A percentile compares a stretch with the other conserved stretches of the same genome.
Conservation (phyloP, 768 basidiomycete species). For the Kwoniella sp. region DNA sequence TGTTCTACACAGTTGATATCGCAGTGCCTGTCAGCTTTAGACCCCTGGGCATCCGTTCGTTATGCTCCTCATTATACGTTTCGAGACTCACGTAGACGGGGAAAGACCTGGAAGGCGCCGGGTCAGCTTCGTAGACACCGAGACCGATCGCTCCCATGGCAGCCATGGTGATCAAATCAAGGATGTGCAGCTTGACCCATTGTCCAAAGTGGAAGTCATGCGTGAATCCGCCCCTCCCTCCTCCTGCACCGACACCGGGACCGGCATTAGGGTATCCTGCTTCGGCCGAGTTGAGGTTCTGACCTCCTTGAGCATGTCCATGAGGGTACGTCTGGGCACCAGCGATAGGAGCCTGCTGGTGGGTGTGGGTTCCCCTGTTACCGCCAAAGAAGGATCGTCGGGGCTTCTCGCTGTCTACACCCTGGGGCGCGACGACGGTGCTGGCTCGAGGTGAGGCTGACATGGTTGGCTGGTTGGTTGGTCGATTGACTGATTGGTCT, state of each 20-base stretch:
- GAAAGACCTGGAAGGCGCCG: constrained; percentile 53
- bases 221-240: constrained; percentile 12
- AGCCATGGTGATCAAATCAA: constrained; percentile 65
- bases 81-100: constrained; percentile 42
- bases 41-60: no score
- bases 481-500: no score
- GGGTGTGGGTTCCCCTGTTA: neutral
- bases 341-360: neutral
- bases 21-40: neutral
- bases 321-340: neutral
- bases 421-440: neutral
- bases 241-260: constrained; percentile 1
- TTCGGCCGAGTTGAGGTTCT: neutral
- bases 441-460: constrained; percentile 2
- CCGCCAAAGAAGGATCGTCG: constrained; percentile 21
- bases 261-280: constrained; percentile 8
- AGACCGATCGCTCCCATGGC: constrained; percentile 62
- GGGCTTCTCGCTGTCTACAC: constrained; percentile 7
- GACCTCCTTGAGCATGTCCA: neutral
- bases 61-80: no score
- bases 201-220: constrained; percentile 32
- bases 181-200: constrained; percentile 59
- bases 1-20: constrained; percentile 17
- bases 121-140: constrained; percentile 62
- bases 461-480: neutral